phyloP scores from a whole-genome alignment of 768 basidiomycete species.

The Trametes sanguinea region DNA sequence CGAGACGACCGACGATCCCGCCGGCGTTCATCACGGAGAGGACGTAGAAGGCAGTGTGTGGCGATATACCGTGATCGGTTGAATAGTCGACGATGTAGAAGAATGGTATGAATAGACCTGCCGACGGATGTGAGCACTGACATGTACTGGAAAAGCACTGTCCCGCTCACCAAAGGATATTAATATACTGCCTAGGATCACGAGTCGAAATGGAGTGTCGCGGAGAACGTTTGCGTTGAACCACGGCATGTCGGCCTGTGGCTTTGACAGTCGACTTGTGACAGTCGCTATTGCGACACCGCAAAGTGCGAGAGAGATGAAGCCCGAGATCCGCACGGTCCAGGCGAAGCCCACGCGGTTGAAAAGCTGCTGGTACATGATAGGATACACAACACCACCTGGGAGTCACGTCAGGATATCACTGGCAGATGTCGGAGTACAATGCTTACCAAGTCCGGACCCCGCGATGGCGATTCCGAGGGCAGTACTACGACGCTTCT shows the following conservation, averaged over 20 bases:
- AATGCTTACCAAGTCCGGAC: conserved; percentile 55
- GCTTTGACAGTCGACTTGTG: conserved; percentile 31
- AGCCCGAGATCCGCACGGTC: conserved; percentile 59
- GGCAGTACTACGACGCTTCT: conserved; percentile 64
- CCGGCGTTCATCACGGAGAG: conserved; percentile 72
- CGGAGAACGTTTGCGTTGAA: conserved; percentile 37
- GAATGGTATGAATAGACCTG: conserved; percentile 72
- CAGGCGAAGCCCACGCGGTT: conserved; percentile 57
- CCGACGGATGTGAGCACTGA: neutral
- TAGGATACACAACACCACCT: conserved; percentile 72
- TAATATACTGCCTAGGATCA: conserved; percentile 55
- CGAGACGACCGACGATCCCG: conserved; percentile 63
- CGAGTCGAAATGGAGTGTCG: conserved; percentile 54
- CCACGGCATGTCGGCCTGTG: conserved; percentile 25
- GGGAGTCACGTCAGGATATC: no score
- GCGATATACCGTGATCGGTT: conserved; percentile 39
- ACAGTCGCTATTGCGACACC: conserved; percentile 50
- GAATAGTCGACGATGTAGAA: conserved; percentile 72
- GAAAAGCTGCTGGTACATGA: conserved; percentile 62
- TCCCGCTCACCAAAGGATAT: conserved; percentile 56
- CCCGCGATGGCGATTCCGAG: conserved; percentile 71
- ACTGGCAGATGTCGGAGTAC: neutral
- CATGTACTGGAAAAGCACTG: neutral
- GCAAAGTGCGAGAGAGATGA: conserved; percentile 52
- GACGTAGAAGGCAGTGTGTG: conserved; percentile 50